phyloP scores from a whole-genome alignment of 2,329 filamentous ascomycete genomes.

The Aschersonia sp. region DNA sequence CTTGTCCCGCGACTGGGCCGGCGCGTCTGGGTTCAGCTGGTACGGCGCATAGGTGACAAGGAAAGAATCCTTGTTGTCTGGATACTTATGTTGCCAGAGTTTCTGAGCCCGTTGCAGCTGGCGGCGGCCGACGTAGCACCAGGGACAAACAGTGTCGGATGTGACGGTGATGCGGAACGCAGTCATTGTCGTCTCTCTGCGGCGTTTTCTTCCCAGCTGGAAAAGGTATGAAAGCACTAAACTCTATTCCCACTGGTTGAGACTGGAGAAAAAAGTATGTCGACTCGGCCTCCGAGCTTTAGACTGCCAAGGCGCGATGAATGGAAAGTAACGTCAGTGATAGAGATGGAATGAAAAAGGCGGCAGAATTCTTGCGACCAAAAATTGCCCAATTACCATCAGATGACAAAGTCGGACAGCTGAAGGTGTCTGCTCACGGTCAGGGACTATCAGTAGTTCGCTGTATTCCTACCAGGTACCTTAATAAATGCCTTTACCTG shows the following conservation, averaged over 20 bases:
- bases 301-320: no score
- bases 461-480: no score
- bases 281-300: no score
- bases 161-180: conserved; percentile 29
- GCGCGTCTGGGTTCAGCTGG: conserved; percentile 23
- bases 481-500: background rate
- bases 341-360: no score
- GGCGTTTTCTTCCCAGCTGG: background rate
- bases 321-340: no score
- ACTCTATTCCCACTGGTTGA: background rate
- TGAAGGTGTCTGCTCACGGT: no score
- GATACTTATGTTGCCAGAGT: conserved; percentile 22
- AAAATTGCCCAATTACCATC: no score
- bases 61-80: conserved; percentile 41
- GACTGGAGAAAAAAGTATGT: no score
- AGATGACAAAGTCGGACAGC: no score
- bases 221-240: background rate
- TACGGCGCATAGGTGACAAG: conserved; percentile 30
- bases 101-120: conserved; percentile 31
- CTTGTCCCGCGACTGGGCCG: conserved; percentile 20
- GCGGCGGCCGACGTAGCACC: conserved; percentile 34
- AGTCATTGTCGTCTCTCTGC: conserved; percentile 37
- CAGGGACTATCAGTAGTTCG: no score
- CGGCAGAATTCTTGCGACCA: no score
- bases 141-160: conserved; percentile 35